Evolutionary conservation across 176 grass and related monocot genomes (phyloP).

Genomic region (Carex kokanica): DNA sequence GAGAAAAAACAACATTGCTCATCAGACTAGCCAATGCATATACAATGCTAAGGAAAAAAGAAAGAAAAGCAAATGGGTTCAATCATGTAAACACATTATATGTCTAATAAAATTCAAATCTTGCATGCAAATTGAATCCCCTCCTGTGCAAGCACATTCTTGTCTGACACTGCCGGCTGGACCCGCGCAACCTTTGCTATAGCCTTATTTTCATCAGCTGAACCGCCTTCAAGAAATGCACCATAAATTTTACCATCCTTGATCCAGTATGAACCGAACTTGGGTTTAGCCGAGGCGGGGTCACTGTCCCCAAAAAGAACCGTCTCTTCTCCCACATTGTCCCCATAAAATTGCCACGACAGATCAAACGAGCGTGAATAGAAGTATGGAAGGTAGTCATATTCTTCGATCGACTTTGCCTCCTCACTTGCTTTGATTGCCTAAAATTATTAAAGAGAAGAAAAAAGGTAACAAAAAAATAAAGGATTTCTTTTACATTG

Average conservation of each 20-base stretch:
- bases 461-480: background rate
- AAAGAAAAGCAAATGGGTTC: no score
- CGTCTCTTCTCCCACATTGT: conserved; percentile 58
- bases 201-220: conserved; percentile 65
- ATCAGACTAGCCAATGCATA: conserved; percentile 3
- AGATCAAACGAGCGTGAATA: conserved; percentile 91
- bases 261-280: conserved; percentile 96
- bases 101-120: conserved; percentile 37
- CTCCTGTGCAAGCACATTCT: conserved; percentile 47
- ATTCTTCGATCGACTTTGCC: conserved; percentile 47
- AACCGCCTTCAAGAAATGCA: conserved; percentile 85
- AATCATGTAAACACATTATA: conserved; percentile 12
- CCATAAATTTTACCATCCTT: conserved; percentile 82
- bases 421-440: conserved; percentile 77
- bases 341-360: conserved; percentile 90
- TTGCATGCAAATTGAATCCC: conserved; percentile 77
- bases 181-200: conserved; percentile 70
- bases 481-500: background rate
- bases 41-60: no score
- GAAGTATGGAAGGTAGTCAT: conserved; percentile 91
- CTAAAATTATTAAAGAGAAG: conserved; percentile 24
- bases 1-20: background rate
- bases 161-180: conserved; percentile 46
- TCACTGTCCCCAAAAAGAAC: conserved; percentile 80
- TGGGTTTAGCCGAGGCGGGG: conserved; percentile 54